Base-by-base conservation (phyloP, 2,329 filamentous ascomycete genomes). In the Trematosphaeria pertusa region DNA sequence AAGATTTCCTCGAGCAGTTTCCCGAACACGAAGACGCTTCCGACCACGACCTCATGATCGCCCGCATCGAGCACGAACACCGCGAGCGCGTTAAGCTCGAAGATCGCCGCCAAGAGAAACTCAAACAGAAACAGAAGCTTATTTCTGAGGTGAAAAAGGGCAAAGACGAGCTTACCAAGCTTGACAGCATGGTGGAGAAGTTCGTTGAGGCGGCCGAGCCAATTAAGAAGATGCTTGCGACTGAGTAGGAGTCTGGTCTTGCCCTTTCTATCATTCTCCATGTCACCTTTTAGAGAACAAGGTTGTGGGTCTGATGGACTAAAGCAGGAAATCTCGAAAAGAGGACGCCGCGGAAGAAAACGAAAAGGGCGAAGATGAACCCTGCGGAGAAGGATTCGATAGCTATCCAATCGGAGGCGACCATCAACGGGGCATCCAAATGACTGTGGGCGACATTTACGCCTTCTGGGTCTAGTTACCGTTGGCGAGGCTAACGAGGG, bases 151-250 rank as follows among this genome's bases (percentile, higher is more conserved):
- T 97, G 70, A 96, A 95, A 75, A 91, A 91, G 74, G 84, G 93
- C 58, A 96, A 96, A 70, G 92, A 97, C 45, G 91, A 97, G 64
- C 77, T 99, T 37, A 91, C 89, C 15, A 96, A 88, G 64, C 76
- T 99, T 50, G 94, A 99, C 63, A 88, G 89, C 65, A 91, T 96
- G 71, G 77, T 97, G 46, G 94, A 97, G 75, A 92, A 89, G 64
- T 96, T 96, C 67, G 93, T 96, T 62, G 91, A 95, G 72, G 89
- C 89, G 38, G 90, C 90, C 39, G 93, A 92, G 79, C 90, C 90
- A 0, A 95, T 96, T 48, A 87, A 92, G 71, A 89, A 87, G 69
- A 83, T 89, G 2, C 91, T 96, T 57, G 89, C 93, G 64, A 92
- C 91, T 71, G 87, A 81, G 57, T 80, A 66, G 41, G 31, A 22